Evolutionary conservation across 169 alveolate genomes (phyloP).

Genomic region (Plasmodium coatneyi): DNA sequence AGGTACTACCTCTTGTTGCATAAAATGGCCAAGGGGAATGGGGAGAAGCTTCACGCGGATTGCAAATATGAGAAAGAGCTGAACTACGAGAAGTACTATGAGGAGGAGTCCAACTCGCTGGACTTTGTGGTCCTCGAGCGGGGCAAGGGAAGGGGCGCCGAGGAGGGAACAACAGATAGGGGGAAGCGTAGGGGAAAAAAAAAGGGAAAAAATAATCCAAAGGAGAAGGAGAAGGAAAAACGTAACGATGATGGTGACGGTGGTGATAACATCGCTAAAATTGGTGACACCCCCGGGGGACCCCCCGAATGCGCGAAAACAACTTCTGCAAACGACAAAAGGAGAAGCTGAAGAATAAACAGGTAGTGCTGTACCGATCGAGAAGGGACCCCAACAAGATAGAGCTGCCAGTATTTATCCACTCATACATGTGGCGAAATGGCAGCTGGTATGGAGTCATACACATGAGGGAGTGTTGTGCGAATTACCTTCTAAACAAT

Average conservation of each 20-base stretch:
- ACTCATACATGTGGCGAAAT: constrained; percentile 79
- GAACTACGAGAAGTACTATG: constrained; percentile 48
- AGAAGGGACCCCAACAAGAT: constrained; percentile 80
- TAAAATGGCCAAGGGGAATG: constrained; percentile 49
- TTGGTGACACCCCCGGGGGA: too few species aligned
- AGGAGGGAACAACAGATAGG: background rate
- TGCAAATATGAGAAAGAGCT: constrained; percentile 68
- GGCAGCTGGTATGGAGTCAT: constrained; percentile 82
- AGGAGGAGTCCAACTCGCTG: constrained; percentile 63
- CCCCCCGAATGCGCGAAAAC: background rate
- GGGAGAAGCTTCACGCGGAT: constrained; percentile 8
- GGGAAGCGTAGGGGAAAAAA: background rate
- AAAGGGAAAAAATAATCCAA: background rate
- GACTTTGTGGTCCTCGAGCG: constrained; percentile 64
- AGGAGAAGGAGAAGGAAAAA: constrained; percentile 10
- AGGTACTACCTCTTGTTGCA: constrained; percentile 57
- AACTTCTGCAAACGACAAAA: constrained; percentile 57
- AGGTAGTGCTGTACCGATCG: constrained; percentile 58
- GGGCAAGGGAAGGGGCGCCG: constrained; percentile 6
- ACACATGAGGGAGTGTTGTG: constrained; percentile 85
- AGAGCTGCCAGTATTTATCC: constrained; percentile 82
- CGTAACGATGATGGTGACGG: background rate
- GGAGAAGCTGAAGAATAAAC: constrained; percentile 41
- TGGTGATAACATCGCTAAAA: background rate
- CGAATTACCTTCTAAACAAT: constrained; percentile 79